A percentile compares a stretch with the other conserved stretches of the same genome.
Conservation (phyloP, 768 basidiomycete genomes). For the Sporobolomyces phaffii region DNA sequence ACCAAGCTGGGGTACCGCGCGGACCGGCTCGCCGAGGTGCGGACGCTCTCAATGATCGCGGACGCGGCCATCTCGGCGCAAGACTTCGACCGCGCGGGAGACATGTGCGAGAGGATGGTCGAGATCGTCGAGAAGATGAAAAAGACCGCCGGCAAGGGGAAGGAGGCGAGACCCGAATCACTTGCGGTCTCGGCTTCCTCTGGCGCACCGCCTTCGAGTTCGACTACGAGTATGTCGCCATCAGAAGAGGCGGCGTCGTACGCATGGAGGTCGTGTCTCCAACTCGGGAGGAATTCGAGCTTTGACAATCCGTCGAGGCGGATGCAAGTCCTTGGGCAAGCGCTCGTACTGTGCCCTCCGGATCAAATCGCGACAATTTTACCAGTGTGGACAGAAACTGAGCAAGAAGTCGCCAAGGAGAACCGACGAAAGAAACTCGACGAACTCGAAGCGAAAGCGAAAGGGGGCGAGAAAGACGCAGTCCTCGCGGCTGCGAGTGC, state of each 20-base stretch:
- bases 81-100: constrained; percentile 69
- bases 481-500: background rate
- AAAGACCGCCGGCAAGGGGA: background rate
- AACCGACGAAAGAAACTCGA: background rate
- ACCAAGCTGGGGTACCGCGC: constrained; percentile 72
- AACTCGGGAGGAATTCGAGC: constrained; percentile 75
- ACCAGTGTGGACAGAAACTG: constrained; percentile 65
- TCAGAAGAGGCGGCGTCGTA: constrained; percentile 62
- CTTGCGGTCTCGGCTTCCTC: background rate
- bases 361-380: constrained; percentile 75
- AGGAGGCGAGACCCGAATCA: background rate
- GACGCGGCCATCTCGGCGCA: constrained; percentile 76
- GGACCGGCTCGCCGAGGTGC: constrained; percentile 69
- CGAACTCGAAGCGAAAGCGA: background rate
- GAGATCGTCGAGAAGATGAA: constrained; percentile 43
- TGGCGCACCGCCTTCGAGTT: background rate
- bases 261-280: constrained; percentile 84
- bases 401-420: constrained; percentile 53
- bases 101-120: constrained; percentile 67
- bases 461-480: background rate
- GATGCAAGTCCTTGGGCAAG: constrained; percentile 66
- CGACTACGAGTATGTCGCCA: constrained; percentile 45
- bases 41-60: constrained; percentile 80
- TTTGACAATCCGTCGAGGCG: constrained; percentile 64
- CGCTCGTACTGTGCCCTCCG: constrained; percentile 77